Conservation (phyloP, 2,329 filamentous ascomycete species). For the Phymatotrichopsis omnivora region DNA sequence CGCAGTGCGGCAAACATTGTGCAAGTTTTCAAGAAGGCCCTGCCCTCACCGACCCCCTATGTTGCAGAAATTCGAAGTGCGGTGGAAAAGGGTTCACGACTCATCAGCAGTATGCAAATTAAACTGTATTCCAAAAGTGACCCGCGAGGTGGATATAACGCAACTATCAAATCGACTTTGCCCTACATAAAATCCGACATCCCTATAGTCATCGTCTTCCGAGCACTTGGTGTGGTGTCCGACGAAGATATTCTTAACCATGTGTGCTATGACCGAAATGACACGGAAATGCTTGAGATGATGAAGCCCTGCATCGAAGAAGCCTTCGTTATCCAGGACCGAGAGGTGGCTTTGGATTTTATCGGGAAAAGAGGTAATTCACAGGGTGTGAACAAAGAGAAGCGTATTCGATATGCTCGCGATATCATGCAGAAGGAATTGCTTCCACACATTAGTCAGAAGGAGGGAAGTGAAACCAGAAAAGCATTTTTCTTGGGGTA, state of each 20-base stretch:
- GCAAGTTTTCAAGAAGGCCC: slow-evolving; percentile 96
- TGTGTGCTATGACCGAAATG: slow-evolving; percentile 90
- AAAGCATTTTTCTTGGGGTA: slow-evolving; percentile 98
- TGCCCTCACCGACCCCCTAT: slow-evolving; percentile 83
- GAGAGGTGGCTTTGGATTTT: slow-evolving; percentile 86
- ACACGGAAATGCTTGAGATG: slow-evolving; percentile 96
- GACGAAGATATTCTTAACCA: slow-evolving; percentile 97
- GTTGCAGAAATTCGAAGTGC: slow-evolving; percentile 94
- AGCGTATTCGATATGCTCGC: slow-evolving; percentile 81
- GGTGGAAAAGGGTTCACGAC: slow-evolving; percentile 85
- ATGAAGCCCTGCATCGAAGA: slow-evolving; percentile 95
- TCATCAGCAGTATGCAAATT: slow-evolving; percentile 86
- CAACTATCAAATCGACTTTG: slow-evolving; percentile 79
- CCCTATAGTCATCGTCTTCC: slow-evolving; percentile 89
- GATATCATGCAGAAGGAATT: slow-evolving; percentile 97
- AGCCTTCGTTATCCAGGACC: slow-evolving; percentile 89
- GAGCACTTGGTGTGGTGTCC: slow-evolving; percentile 87
- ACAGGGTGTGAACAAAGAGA: slow-evolving; percentile 66
- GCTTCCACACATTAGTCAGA: slow-evolving; percentile 90
- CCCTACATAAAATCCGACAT: slow-evolving; percentile 92
- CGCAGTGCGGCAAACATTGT: slow-evolving; percentile 97
- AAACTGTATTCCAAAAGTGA: slow-evolving; percentile 85
- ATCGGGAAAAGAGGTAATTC: slow-evolving; percentile 82
- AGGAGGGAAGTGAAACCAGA: slow-evolving; percentile 83
- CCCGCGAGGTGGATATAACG: slow-evolving; percentile 60